phyloP scores from a whole-genome alignment of 345 rosid genomes.

The Ceriops decandra region DNA sequence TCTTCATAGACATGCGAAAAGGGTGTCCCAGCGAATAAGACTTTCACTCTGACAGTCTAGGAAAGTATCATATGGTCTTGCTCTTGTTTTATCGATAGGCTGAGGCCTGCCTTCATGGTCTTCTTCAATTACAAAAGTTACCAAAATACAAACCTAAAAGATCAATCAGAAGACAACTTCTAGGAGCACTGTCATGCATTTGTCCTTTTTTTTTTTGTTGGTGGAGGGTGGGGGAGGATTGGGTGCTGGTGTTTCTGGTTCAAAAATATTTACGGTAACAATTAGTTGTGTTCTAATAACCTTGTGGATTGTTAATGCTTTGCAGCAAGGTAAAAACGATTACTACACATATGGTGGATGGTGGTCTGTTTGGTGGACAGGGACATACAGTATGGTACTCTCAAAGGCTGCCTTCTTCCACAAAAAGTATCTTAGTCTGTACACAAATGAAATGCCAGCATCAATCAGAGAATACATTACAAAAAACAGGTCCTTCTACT shows the following conservation, averaged over 20 bases:
- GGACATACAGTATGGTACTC: conserved; percentile 90
- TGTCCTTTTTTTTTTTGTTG: not conserved
- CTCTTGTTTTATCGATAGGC: too few relatives aligned
- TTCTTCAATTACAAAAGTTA: not conserved
- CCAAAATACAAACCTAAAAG: not conserved
- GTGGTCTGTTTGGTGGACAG: conserved; percentile 99
- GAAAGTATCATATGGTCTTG: too few relatives aligned
- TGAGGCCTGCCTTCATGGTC: not conserved
- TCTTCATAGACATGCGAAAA: too few relatives aligned
- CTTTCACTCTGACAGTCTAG: too few relatives aligned
- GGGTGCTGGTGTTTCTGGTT: too few relatives aligned
- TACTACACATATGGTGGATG: conserved; percentile 75
- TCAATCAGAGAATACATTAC: conserved; percentile 65
- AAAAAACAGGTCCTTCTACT: conserved; percentile 59
- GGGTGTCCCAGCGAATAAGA: too few relatives aligned
- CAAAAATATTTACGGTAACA: too few relatives aligned
- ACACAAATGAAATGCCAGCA: conserved; percentile 80
- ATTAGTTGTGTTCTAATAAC: too few relatives aligned
- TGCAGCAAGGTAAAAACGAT: conserved; percentile 54
- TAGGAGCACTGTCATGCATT: not conserved
- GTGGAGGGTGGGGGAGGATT: too few relatives aligned
- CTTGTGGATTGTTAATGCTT: not conserved
- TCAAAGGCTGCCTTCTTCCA: conserved; percentile 97
- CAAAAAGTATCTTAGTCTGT: conserved; percentile 76
- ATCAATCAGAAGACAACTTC: not conserved